Conservation (phyloP, 148 eudicot species). For the Hydrangea macrophylla region DNA sequence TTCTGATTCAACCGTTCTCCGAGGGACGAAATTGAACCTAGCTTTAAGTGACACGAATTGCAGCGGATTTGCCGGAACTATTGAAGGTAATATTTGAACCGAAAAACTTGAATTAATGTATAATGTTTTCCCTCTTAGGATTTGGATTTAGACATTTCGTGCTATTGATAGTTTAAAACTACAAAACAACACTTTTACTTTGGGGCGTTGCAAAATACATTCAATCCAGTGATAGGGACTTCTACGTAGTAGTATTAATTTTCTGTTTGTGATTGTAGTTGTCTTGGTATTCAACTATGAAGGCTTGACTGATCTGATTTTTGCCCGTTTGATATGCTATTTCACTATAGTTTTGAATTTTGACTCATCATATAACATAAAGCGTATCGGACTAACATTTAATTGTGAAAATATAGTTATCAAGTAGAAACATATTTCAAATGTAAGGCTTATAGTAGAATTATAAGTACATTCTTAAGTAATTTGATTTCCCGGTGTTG, state of each 20-base stretch:
- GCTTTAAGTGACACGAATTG: constrained; percentile 63
- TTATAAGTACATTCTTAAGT: too few relatives aligned
- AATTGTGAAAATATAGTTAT: constrained; percentile 6
- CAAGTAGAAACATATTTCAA: constrained; percentile 8
- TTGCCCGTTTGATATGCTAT: not conserved
- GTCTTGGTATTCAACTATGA: not conserved
- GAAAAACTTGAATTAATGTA: constrained; percentile 6
- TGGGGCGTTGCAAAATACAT: not conserved
- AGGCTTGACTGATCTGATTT: not conserved
- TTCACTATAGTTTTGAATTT: not conserved
- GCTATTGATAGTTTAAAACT: too few relatives aligned
- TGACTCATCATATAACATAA: not conserved
- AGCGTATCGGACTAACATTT: too few relatives aligned
- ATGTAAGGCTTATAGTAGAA: constrained; percentile 2
- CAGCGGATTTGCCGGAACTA: constrained; percentile 74
- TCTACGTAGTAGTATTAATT: not conserved
- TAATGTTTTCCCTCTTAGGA: not conserved
- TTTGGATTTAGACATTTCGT: not conserved
- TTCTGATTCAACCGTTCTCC: constrained; percentile 47
- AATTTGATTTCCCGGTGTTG: too few relatives aligned
- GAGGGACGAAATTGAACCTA: constrained; percentile 48
- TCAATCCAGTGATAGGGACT: not conserved
- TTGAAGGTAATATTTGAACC: constrained; percentile 50
- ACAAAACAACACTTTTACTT: not conserved
- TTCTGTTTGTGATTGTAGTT: not conserved